Base-by-base conservation (phyloP, 2,329 filamentous ascomycete species). In the Hirsutella minnesotensis region DNA sequence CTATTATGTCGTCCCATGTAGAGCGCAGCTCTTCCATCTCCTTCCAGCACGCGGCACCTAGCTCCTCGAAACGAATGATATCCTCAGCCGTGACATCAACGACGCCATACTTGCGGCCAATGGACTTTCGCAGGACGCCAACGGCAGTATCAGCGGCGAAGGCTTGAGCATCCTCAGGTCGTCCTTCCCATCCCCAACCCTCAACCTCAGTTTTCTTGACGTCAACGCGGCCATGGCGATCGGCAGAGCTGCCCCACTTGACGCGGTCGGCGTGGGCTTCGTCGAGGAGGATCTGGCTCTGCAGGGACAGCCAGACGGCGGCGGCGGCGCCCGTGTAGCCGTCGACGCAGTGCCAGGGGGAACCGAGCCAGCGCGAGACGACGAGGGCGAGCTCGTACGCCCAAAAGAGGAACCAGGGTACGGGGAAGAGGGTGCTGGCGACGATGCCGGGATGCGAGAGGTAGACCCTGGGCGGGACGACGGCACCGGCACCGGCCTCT, bases 391-490 rank as follows among this genome's bases (percentile, higher is more conserved):
- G 56, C 40, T 76, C 62, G 75, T 92, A 92, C 47, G 73, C 68
- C 59, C 77, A 81, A 49, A 78, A 75, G 46, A 95, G 70, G 49
- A 88, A 68, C 50, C 73, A 70, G 40, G 77, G 73, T 8, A 95
- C 72, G 1, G 85, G 81, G 49, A 95, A 75, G 49, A 98, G 83
- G 2, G 79, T 75, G 2, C 89, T 95, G 42, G 77, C 81, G 49
- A 89, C 84, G 47, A 98, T 75, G 48, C 92, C 92, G 0, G 92
- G 92, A 58, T 98, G 92, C 0, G 80, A 72, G 47, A 94, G 59
- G 64, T 92, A 94, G 54, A 86, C 79, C 44, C 70, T 74, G 0
- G 86, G 83, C 20, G 51, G 50, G 35, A 59, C 41, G 2, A 53
- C 33, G 9, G 34, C 46, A 9, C 24, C 7, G 7, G 7, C 24